Evolutionary conservation across 495 filamentous ascomycete species (phyloP), one percentile per base, ranked within the genome.

Genomic region (Viridothelium virens): DNA sequence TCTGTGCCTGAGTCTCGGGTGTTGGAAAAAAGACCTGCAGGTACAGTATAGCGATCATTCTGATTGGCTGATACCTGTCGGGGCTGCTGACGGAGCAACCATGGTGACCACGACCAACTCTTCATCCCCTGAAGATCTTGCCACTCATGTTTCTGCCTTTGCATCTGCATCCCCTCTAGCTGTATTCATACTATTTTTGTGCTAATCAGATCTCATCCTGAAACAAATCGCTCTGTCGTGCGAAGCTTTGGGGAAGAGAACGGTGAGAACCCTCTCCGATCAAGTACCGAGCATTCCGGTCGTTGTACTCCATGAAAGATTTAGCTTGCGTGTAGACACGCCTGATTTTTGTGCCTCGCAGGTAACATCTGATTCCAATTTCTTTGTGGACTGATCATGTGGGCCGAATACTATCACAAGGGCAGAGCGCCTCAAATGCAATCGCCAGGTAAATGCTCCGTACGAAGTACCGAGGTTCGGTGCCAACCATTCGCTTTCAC

Each of bases 71-170:
- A 18, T 5, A 36, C 11, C 7, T 14, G 53, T 7, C 9, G 7
- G n/a, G 14, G 5, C 16, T 34, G 53, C 53, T 59, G 25, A 36
- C 53, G 18, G 53, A 59, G 53, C 31, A 59, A 59, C 53, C 11
- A 7, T 59, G 53, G 7, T 1, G 18, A 36, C 53, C 53, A 59
- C 25, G 10, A 59, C 18, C 53, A 53, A 53, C 48, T 53, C 31
- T 34, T 18, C 16, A n/a, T 36, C 53, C 14, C 53, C 53, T 59
- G 53, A 59, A 10, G 53, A 59, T 59, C 53, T 59, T 59, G 25
- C 7, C 7, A 34, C 10, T 34, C 53, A 9, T 3, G 53, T 33
- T 33, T 59, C 25, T 59, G 31, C 53, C 7, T 33, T 31, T 59
- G 53, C 7, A 59, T 59, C 53, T 36, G 14, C 53, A 36, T 36